Percentiles rank a stretch among this genome's conserved stretches.
Evolutionary conservation across 345 rosid species (phyloP).

Genomic region (Salix purpurea): DNA sequence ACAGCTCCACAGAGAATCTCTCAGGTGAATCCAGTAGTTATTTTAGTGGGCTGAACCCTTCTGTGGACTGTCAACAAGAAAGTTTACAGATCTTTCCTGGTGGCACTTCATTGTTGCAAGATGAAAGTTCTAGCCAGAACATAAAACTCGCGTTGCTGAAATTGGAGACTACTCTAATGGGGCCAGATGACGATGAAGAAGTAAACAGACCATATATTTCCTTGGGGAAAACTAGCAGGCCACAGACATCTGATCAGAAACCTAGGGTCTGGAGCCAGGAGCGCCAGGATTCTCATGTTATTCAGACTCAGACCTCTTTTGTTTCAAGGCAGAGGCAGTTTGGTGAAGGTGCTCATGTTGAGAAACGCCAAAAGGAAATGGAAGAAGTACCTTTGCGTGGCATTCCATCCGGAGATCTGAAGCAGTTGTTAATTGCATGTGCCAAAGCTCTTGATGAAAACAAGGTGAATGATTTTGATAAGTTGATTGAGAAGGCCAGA

Average conservation of each 20-base stretch:
- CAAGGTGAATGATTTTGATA: constrained; percentile 38
- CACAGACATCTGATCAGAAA: constrained; percentile 32
- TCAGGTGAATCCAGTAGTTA: constrained; percentile 40
- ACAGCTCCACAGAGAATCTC: constrained; percentile 41
- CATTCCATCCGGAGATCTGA: constrained; percentile 34
- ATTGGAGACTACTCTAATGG: constrained; percentile 53
- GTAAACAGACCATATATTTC: constrained; percentile 19
- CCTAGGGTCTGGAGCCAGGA: constrained; percentile 33
- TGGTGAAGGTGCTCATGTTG: constrained; percentile 25
- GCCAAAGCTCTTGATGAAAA: constrained; percentile 51
- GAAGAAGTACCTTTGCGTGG: constrained; percentile 20
- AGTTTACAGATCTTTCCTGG: constrained; percentile 20
- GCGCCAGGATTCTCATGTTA: constrained; percentile 15
- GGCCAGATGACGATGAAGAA: constrained; percentile 37
- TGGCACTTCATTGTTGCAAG: constrained; percentile 22
- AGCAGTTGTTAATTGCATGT: constrained; percentile 55
- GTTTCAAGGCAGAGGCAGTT: constrained; percentile 26
- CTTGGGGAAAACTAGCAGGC: constrained; percentile 14
- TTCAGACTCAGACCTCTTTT: constrained; percentile 33
- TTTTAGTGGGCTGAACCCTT: constrained; percentile 35
- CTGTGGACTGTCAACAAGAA: constrained; percentile 17
- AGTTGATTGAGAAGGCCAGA: constrained; percentile 41
- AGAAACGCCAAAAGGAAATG: constrained; percentile 29
- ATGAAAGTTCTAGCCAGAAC: constrained; percentile 32
- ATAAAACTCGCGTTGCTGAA: constrained; percentile 38